Base-by-base conservation (phyloP, 2,329 filamentous ascomycete species). In the Basipetospora chlamydospora region DNA sequence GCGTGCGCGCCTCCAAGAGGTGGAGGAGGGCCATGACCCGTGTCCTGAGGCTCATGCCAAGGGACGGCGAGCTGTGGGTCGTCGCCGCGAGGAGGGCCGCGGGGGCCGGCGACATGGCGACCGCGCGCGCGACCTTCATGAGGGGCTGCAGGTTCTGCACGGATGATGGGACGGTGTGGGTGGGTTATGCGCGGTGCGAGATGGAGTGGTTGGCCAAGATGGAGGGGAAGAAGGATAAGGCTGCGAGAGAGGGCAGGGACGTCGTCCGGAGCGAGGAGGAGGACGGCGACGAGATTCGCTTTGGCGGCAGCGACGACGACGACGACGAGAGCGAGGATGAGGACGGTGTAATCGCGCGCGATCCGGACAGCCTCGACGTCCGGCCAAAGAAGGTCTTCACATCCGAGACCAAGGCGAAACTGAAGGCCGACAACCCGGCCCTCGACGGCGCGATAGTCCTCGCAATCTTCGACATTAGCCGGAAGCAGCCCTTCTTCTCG, bases 401-500 rank as follows among this genome's bases (percentile, higher is more conserved):
- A 44, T 58, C 65, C 39, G 55, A 64, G 38, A 57, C 59, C 1
- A 54, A 58, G 4, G 50, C 58, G 44, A 62, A 64, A 37, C 61
- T 93, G 43, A 66, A 80, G 49, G n/a, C n/a, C 18, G 75, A 73
- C 39, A 88, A 86, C 33, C 86, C 88, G 4, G 85, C 85, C 8
- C 67, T 95, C 43, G 83, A 81, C 41, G 90, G 90, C n/a, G 90
- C 85, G 12, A 94, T 98, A 46, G 87, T 90, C 2, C 71, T 86
- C 39, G 86, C 88, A 26, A 83, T 98, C 33, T 95, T 94, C 50
- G 85, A 94, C 49, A 75, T 84, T 16, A 79, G 86, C 5, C 76
- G 77, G 60, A 84, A 80, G 54, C 78, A 94, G 48, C 71, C 80
- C 36, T 76, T 81, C 44, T 75, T 78, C 52, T 72, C 70, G 41